Evolutionary conservation across 768 basidiomycete species (phyloP).

Genomic region (Saitozyma podzolica): DNA sequence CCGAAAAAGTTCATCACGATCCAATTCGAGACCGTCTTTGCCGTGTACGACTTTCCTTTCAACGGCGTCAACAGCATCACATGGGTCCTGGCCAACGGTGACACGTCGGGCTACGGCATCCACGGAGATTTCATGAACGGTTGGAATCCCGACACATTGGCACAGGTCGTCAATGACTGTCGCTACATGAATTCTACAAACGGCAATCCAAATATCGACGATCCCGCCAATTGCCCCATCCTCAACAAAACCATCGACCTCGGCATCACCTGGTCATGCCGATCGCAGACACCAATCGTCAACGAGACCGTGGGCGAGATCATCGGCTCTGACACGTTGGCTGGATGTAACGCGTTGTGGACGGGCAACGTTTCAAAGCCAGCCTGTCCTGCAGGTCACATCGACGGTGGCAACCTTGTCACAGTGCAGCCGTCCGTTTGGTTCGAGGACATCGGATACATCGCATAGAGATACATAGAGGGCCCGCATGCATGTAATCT

Average conservation of each 20-base stretch:
- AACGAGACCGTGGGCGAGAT: constrained; percentile 24
- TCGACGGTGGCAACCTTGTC: constrained; percentile 18
- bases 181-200: constrained; percentile 27
- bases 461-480: constrained; percentile 8
- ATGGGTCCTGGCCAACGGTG: constrained; percentile 31
- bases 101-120: constrained; percentile 29
- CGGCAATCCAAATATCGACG: constrained; percentile 9
- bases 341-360: constrained; percentile 33
- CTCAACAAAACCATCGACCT: constrained; percentile 15
- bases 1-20: constrained; percentile 32
- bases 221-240: constrained; percentile 26
- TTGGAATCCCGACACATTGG: constrained; percentile 19
- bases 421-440: constrained; percentile 13
- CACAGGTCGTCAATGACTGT: constrained; percentile 25
- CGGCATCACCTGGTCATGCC: constrained; percentile 16
- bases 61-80: constrained; percentile 17
- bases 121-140: constrained; percentile 43
- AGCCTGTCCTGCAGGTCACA: constrained; percentile 20
- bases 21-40: constrained; percentile 25
- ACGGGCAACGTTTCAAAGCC: constrained; percentile 21
- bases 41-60: constrained; percentile 16
- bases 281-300: constrained; percentile 18
- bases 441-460: constrained; percentile 19
- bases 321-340: constrained; percentile 14
- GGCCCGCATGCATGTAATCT: background rate